A percentile compares a stretch with the other conserved stretches of the same genome.
phyloP scores from a whole-genome alignment of 345 rosid species.

The Erucastrum elatum region DNA sequence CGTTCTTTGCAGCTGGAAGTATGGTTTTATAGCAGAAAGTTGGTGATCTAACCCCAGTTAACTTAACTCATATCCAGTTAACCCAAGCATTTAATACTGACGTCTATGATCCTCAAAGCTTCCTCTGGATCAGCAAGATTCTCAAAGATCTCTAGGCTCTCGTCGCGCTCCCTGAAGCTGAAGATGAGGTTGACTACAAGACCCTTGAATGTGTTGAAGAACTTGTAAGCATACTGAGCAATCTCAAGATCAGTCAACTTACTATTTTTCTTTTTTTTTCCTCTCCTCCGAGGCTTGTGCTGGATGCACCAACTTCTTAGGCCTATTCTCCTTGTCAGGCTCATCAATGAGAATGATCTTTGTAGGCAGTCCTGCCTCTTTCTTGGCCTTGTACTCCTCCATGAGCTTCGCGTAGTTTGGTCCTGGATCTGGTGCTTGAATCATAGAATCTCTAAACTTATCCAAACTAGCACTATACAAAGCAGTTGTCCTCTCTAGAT shows the following conservation, averaged over 20 bases:
- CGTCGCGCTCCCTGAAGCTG: constrained; percentile 53
- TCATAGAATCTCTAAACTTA: constrained; percentile 58
- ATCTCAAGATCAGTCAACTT: constrained; percentile 26
- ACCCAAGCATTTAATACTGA: no score
- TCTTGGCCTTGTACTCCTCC: constrained; percentile 60
- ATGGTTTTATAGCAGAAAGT: no score
- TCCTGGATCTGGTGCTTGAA: constrained; percentile 58
- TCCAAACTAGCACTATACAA: constrained; percentile 59
- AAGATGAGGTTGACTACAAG: constrained; percentile 58
- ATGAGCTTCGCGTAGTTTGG: constrained; percentile 64
- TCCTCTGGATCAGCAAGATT: constrained; percentile 22
- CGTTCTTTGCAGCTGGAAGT: no score
- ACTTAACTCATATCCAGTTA: no score
- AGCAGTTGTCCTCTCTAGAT: constrained; percentile 60
- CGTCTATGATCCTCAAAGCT: constrained; percentile 47
- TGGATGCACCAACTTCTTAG: constrained; percentile 23
- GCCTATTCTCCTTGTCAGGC: constrained; percentile 43
- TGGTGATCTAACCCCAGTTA: no score
- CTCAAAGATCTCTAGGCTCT: constrained; percentile 50
- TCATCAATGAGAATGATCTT: constrained; percentile 45
- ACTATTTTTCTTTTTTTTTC: not conserved
- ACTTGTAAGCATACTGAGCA: constrained; percentile 41
- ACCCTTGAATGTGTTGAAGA: constrained; percentile 53
- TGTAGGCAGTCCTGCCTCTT: constrained; percentile 46
- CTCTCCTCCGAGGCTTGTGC: not conserved